Evolutionary conservation across 768 basidiomycete species (phyloP).

Genomic region (Lactarius trivialis): DNA sequence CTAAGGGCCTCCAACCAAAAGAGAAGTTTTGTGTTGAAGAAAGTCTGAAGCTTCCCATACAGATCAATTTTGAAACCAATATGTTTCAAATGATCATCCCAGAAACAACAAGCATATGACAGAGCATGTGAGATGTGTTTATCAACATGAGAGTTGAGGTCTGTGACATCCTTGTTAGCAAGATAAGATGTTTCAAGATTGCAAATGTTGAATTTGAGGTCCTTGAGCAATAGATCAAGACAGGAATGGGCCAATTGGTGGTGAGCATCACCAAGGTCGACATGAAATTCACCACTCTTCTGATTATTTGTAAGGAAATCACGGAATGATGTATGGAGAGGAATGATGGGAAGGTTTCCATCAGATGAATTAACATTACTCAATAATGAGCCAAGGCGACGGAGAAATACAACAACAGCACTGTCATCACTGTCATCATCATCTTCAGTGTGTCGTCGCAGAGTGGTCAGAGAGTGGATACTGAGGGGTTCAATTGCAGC

Average conservation of each 20-base stretch:
- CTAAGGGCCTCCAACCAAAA: slow-evolving; percentile 5
- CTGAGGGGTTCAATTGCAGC: not conserved
- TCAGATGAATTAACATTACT: not conserved
- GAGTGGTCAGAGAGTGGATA: not conserved
- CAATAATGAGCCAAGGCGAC: not conserved
- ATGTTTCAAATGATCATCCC: not conserved
- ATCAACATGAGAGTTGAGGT: not conserved
- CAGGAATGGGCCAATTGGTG: not conserved
- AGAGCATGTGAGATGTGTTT: not conserved
- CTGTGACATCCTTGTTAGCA: not conserved
- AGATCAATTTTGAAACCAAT: not conserved
- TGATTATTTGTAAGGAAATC: not conserved
- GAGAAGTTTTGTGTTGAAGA: not conserved
- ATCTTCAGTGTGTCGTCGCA: not conserved
- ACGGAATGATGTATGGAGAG: not conserved
- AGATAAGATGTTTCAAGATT: not conserved
- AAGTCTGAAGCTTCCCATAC: not conserved
- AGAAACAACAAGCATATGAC: not conserved
- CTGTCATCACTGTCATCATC: not conserved
- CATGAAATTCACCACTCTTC: not conserved
- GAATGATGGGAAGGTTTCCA: not conserved
- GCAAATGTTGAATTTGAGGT: not conserved
- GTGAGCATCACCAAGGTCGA: not conserved
- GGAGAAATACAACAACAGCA: not conserved
- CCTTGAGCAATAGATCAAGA: not conserved